phyloP scores from a whole-genome alignment of 2,329 filamentous ascomycete species.

The Aspergillus eucalypticola region DNA sequence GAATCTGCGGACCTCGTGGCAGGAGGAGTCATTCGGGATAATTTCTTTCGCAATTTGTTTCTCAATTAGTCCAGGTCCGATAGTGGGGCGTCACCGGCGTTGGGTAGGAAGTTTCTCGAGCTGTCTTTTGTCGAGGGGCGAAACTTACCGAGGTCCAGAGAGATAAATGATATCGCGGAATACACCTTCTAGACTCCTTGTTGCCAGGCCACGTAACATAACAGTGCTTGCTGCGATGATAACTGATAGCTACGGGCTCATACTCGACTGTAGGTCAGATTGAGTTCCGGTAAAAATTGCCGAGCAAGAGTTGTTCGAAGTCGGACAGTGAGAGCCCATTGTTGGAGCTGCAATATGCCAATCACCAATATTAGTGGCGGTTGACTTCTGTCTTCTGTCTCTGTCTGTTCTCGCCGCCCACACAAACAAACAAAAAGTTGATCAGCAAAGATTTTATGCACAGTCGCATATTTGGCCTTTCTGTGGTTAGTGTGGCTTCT shows the following conservation, averaged over 20 bases:
- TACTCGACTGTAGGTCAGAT: too few relatives aligned
- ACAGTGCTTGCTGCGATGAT: too few relatives aligned
- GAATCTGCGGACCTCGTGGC: slow-evolving; percentile 13
- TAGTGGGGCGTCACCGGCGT: background rate
- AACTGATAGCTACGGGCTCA: too few relatives aligned
- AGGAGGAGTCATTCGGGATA: background rate
- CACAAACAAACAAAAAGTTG: too few relatives aligned
- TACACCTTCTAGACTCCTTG: background rate
- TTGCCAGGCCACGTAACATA: too few relatives aligned
- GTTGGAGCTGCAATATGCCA: too few relatives aligned
- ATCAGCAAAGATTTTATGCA: background rate
- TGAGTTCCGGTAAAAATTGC: too few relatives aligned
- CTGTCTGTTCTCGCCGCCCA: too few relatives aligned
- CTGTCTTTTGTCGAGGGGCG: background rate
- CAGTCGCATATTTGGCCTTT: background rate
- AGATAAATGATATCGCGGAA: background rate
- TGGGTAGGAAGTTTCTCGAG: slow-evolving; percentile 6
- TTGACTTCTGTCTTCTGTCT: too few relatives aligned
- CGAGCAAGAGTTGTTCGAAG: too few relatives aligned
- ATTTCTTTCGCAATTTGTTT: background rate
- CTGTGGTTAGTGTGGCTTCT: background rate
- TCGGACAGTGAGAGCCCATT: too few relatives aligned
- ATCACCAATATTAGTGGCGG: too few relatives aligned
- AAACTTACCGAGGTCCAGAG: slow-evolving; percentile 6
- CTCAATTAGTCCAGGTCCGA: slow-evolving; percentile 8